Conservation (phyloP, 2,329 filamentous ascomycete species). For the Escovopsis sp. region DNA sequence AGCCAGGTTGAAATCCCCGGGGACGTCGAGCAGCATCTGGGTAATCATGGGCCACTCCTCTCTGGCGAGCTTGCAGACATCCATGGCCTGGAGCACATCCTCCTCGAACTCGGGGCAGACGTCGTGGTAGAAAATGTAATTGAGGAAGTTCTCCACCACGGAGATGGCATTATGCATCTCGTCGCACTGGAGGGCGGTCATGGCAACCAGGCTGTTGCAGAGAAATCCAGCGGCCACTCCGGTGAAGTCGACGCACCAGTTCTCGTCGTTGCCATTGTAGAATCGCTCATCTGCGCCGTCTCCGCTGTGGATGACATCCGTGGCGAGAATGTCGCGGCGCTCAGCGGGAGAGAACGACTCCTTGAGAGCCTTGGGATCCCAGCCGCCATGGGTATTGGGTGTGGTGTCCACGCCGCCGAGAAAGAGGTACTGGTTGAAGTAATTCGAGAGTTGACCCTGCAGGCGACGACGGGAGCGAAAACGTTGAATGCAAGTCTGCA, state of each 20-base stretch:
- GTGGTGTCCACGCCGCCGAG: conserved; percentile 64
- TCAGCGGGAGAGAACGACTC: conserved; percentile 41
- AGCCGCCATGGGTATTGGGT: conserved; percentile 43
- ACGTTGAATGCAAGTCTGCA: conserved; percentile 72
- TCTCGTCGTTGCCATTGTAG: conserved; percentile 35
- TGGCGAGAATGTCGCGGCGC: conserved; percentile 48
- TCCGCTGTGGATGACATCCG: conserved; percentile 38
- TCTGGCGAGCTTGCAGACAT: conserved; percentile 51
- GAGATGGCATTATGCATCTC: conserved; percentile 44
- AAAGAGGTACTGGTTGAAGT: conserved; percentile 69
- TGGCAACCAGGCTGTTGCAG: conserved; percentile 41
- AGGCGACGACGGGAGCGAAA: conserved; percentile 67
- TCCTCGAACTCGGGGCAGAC: conserved; percentile 69
- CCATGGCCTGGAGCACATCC: conserved; percentile 51
- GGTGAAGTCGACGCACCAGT: conserved; percentile 70
- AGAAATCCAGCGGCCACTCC: conserved; percentile 66
- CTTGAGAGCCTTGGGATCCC: conserved; percentile 38
- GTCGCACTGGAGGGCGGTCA: conserved; percentile 39
- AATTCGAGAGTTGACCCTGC: conserved; percentile 39
- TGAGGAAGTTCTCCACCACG: conserved; percentile 73
- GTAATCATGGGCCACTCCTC: conserved; percentile 49
- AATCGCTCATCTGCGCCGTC: conserved; percentile 28
- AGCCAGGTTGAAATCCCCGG: conserved; percentile 69
- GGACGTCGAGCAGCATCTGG: conserved; percentile 38
- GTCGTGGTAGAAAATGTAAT: conserved; percentile 70